Evolutionary conservation across 257 asterid species (phyloP).

Genomic region (Fraxinus americana): DNA sequence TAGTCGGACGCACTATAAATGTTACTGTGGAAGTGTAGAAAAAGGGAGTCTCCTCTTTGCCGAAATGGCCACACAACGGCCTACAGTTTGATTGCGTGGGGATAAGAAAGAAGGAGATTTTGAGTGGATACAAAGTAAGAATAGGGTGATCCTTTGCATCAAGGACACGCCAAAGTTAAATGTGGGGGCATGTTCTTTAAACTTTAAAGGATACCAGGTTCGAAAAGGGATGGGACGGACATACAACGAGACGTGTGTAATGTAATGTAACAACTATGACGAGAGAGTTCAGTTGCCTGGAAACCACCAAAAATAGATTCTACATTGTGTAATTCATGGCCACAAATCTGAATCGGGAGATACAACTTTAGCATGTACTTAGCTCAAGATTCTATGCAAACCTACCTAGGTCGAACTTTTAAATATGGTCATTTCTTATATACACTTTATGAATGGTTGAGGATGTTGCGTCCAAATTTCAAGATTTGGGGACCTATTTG

Average conservation of each 20-base stretch:
- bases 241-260: too few relatives aligned
- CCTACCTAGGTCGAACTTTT: background rate
- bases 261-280: background rate
- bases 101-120: background rate
- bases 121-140: background rate
- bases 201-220: background rate
- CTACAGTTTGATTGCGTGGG: conserved; percentile 29
- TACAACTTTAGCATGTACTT: background rate
- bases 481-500: background rate
- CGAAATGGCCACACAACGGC: conserved; percentile 29
- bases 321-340: background rate
- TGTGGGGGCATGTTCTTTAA: background rate
- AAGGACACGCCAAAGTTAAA: background rate
- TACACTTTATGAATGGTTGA: background rate
- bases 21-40: background rate
- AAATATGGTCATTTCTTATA: background rate
- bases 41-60: background rate
- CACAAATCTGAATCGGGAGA: background rate
- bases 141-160: background rate
- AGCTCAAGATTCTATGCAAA: background rate
- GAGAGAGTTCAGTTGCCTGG: background rate
- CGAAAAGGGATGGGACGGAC: background rate
- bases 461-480: background rate
- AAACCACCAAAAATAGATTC: background rate
- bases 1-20: background rate